These are phyloP conservation scores for Fagopyrum esculentum DNA, from an alignment of 148 eudicot genomes.

Conservation along the genomic window DNA sequence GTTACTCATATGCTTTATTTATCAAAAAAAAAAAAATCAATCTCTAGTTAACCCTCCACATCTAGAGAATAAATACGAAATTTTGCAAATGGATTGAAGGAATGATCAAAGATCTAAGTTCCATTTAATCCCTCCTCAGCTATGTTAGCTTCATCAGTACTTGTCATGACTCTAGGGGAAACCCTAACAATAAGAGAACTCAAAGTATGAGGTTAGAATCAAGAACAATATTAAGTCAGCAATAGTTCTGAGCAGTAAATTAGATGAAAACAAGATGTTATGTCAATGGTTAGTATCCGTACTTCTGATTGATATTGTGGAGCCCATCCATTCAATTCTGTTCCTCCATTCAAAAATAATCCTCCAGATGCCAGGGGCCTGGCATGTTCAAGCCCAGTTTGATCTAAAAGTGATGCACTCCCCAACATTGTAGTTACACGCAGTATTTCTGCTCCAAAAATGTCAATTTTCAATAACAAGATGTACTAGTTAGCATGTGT, in stretches of 20 bases:
- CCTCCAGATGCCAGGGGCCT: constrained; percentile 99
- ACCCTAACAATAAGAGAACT: constrained; percentile 28
- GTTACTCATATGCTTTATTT: neutral
- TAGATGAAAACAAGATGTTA: constrained; percentile 60
- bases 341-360: constrained; percentile 83
- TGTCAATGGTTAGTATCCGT: constrained; percentile 99
- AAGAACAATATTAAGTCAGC: constrained; percentile 39
- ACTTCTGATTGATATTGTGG: constrained; percentile 98
- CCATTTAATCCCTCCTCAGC: constrained; percentile 25
- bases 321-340: constrained; percentile 95
- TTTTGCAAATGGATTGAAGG: neutral
- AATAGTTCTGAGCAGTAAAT: constrained; percentile 49
- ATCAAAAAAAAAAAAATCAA: neutral
- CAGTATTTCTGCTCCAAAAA: constrained; percentile 97
- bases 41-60: neutral
- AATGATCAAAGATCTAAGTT: neutral
- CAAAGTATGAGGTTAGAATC: constrained; percentile 46
- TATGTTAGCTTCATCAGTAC: constrained; percentile 69
- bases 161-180: constrained; percentile 44
- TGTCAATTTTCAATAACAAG: constrained; percentile 95
- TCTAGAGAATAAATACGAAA: neutral
- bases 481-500: constrained; percentile 93
- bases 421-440: constrained; percentile 99
- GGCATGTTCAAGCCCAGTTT: constrained; percentile 95
- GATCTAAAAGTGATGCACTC: constrained; percentile 99